A percentile compares a stretch with the other conserved stretches of the same genome.
Evolutionary conservation across 805 yeast species (phyloP).

Genomic region (Monosporozyma servazzii): DNA sequence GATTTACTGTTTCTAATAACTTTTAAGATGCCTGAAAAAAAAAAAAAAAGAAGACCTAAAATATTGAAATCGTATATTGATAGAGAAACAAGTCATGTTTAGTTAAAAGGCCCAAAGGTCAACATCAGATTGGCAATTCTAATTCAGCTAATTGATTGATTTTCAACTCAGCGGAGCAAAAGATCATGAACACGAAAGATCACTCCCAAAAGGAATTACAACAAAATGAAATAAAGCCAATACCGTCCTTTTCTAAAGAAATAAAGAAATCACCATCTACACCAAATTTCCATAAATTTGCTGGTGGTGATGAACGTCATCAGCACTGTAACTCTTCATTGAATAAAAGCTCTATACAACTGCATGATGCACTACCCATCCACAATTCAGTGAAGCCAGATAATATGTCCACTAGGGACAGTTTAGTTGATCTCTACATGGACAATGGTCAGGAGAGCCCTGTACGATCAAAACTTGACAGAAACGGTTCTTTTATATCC

Average conservation of each 20-base stretch:
- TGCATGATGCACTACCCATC: neutral
- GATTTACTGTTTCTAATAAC: neutral
- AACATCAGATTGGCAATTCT: neutral
- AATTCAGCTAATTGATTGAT: neutral
- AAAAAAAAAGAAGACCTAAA: neutral
- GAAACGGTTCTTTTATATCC: neutral
- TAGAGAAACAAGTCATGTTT: neutral
- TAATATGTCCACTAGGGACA: neutral
- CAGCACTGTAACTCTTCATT: neutral
- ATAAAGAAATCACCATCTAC: constrained; percentile 2
- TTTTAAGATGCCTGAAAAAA: neutral
- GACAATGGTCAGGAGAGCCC: neutral
- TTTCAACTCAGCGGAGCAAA: neutral
- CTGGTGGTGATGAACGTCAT: neutral
- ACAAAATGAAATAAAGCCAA: neutral
- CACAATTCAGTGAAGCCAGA: neutral
- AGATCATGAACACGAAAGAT: neutral
- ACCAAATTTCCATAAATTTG: constrained; percentile 1
- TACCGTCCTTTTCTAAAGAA: neutral
- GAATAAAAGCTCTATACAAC: neutral
- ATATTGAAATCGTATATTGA: neutral
- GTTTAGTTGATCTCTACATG: constrained; percentile 3
- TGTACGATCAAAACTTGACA: neutral
- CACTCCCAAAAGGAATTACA: neutral
- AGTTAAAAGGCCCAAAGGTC: neutral